Evolutionary conservation across 108 stramenopile species (phyloP), one percentile per base, ranked within the genome.

Genomic region (Cyclotella cryptica): DNA sequence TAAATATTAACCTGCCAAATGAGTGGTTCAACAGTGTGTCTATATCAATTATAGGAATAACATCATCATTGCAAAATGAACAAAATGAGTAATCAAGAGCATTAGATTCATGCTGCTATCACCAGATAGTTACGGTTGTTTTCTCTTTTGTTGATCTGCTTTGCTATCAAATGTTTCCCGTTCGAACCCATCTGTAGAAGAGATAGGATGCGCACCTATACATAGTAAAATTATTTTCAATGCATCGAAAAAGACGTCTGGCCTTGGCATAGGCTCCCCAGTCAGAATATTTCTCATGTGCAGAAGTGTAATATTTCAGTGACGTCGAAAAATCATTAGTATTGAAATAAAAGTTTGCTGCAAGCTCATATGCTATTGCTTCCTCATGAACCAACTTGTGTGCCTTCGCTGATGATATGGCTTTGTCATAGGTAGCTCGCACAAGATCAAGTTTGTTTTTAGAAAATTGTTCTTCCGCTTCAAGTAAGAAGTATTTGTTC

Each of bases 391-490:
- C 39, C 39, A 77, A 77, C 22, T 29, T 47, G 30, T 77, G 57
- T n/a, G 29, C 26, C 21, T 46, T 22, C 15, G 76, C 69, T 15
- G 46, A 51, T 22, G 46, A n/a, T n/a, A 71, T 71, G 40, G 76
- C 69, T 39, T 44, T 71, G 27, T 26, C 57, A 21, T 77, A 77
- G 6, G 30, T 27, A 10, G 15, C 19, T 41, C 21, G 58, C 10
- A 69, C 76, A 27, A 13, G 11, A 11, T 61, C 57, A 6, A 61
- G 1, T 18, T 61, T 27, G 15, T 40, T 35, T 28, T 69, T 18
- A 12, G 45, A 61, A 21, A 71, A 77, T 17, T 57, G 21, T 24
- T 71, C 49, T 27, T 77, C 76, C 1, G 76, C 76, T 21, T 77
- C 64, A 3, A 77, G 27, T 1, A 77, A 43, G 24, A 42, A 45